Base-by-base conservation (phyloP, 1,139 yeast genomes). In the Sugiyamaella japonica region DNA sequence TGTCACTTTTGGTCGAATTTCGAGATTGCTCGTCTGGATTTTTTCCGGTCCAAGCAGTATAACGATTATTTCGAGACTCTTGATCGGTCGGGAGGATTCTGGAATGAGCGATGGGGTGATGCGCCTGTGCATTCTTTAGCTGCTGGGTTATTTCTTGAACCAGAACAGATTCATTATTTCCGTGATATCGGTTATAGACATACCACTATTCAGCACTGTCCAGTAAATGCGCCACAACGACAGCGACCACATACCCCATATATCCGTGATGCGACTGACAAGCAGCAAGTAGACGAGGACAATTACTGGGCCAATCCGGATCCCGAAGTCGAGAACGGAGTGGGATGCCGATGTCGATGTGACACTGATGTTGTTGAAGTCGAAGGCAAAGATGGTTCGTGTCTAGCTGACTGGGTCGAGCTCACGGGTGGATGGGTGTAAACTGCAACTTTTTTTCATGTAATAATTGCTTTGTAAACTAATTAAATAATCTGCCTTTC, bases 1-100 rank as follows among this genome's bases (percentile, higher is more conserved):
- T 86, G 95, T 63, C 97, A 90, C 71, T 90, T 89, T 72, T 90
- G 97, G 97, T 84, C 95, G 39, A 90, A 90, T 72, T 90, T 90
- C 67, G 97, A 90, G 69, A 90, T 90, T 63, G 96, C 97, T 1
- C 73, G 88, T 52, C 79, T 89, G 2, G 89, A 84, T 62, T 69
- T 89, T 15, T 90, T 89, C 76, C 76, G 79, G 37, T 81, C 87
- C 20, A 77, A 80, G 10, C 69, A 76, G 25, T 90, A 90, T 69
- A 76, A 81, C 55, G 76, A 76, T 20, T 89, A 85, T 66, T 88
- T 86, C 67, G 71, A 83, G 37, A 81, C 76, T 60, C 71, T 90
- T 53, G 97, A 90, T 55, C 54, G 70, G 10, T 76, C 84, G 10
- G 89, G 91, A 8, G 97, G 97, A 0, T 90, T 90, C 66, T 89